Evolutionary conservation across 192 early-diverging fungal genomes (phyloP).

Genomic region (Backusella psychrophila): DNA sequence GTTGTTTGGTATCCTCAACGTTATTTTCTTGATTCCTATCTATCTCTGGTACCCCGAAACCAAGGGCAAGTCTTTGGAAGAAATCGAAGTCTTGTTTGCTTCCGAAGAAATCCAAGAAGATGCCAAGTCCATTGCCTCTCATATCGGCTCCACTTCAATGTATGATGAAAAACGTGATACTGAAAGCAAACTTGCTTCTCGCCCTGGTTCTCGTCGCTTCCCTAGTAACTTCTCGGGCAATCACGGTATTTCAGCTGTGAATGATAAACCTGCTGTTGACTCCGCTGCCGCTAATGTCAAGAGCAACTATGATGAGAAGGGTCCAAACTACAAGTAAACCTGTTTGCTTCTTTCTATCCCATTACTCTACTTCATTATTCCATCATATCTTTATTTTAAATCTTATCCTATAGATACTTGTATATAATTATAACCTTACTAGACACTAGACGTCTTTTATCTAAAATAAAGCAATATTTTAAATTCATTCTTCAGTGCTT

Average conservation of each 20-base stretch:
- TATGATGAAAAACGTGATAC: conserved; percentile 30
- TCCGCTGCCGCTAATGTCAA: conserved; percentile 27
- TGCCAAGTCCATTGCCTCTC: conserved; percentile 22
- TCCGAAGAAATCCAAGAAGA: conserved; percentile 27
- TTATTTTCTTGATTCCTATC: conserved; percentile 47
- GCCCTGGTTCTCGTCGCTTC: conserved; percentile 23
- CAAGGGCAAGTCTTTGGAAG: conserved; percentile 70
- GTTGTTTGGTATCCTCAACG: conserved; percentile 59
- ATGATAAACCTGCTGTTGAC: conserved; percentile 14
- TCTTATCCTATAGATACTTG: not conserved
- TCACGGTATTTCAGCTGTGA: not conserved
- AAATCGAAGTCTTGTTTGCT: conserved; percentile 46
- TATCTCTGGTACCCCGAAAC: conserved; percentile 81
- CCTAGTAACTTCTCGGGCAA: conserved; percentile 22
- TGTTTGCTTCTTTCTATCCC: not conserved
- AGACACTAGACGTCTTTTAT: not conserved
- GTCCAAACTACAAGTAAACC: conserved; percentile 25
- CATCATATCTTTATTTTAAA: not conserved
- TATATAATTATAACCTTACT: conserved; percentile 1
- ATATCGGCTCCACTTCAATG: conserved; percentile 24
- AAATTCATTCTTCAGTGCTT: not conserved
- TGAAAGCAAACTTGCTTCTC: conserved; percentile 11
- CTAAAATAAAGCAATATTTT: not conserved
- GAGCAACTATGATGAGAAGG: conserved; percentile 21
- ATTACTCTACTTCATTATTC: not conserved